Conservation (phyloP, 1,284 basidiomycete genomes). For the Ganoderma sinense region DNA sequence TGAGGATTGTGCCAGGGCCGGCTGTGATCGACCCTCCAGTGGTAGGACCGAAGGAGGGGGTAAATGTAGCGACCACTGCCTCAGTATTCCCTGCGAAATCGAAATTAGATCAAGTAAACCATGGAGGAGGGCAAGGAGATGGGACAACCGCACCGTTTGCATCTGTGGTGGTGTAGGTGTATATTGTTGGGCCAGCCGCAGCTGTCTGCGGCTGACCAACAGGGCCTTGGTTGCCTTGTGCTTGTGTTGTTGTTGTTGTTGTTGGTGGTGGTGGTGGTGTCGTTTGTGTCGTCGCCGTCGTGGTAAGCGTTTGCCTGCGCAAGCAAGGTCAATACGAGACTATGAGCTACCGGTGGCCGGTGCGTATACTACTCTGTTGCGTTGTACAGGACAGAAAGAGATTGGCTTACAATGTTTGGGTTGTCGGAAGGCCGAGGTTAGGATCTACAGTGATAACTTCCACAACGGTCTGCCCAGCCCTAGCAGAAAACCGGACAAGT, state of each 20-base stretch:
- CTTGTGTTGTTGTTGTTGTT: conserved; percentile 32
- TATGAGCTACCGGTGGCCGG: not conserved
- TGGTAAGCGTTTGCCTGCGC: conserved; percentile 30
- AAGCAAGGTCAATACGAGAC: not conserved
- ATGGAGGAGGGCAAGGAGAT: not conserved
- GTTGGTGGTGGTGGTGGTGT: no score
- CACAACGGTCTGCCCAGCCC: conserved; percentile 61
- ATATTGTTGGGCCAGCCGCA: conserved; percentile 50
- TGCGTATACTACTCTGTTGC: not conserved
- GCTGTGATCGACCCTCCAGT: conserved; percentile 43
- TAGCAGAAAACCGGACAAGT: conserved; percentile 33
- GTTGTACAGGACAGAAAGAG: not conserved
- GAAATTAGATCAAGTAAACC: not conserved
- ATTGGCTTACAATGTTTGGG: conserved; percentile 53
- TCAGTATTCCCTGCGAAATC: conserved; percentile 43
- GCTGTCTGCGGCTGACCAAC: conserved; percentile 63
- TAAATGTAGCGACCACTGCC: conserved; percentile 49
- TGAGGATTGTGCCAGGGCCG: conserved; percentile 56
- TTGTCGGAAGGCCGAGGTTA: conserved; percentile 48
- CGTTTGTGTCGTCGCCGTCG: conserved; percentile 35
- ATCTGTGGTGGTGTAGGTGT: conserved; percentile 67
- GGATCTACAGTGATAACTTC: conserved; percentile 56
- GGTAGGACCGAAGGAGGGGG: conserved; percentile 56
- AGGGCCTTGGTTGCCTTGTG: conserved; percentile 53
- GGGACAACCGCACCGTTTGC: conserved; percentile 48